A percentile compares a stretch with the other conserved stretches of the same genome.
These are phyloP conservation scores for Yamadazyma trypodendri DNA, from an alignment of 1,139 yeast species.

Conservation along the genomic window DNA sequence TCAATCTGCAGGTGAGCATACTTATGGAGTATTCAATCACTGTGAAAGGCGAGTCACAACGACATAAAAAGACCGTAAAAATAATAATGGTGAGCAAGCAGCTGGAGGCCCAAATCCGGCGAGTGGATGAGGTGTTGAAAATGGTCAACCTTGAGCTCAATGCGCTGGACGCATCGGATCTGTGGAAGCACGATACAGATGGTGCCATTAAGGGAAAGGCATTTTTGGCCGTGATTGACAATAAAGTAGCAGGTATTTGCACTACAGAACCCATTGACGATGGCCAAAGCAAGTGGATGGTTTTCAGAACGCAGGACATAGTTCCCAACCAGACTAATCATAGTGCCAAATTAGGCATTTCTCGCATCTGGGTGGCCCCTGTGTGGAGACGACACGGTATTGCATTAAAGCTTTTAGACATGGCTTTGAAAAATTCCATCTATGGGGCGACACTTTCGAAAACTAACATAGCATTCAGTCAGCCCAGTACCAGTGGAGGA, in stretches of 20 bases:
- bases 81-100: slow-evolving; percentile 19
- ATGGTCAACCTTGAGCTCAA: slow-evolving; percentile 60
- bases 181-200: slow-evolving; percentile 37
- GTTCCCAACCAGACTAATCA: slow-evolving; percentile 36
- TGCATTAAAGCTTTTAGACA: slow-evolving; percentile 42
- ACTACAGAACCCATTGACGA: slow-evolving; percentile 38
- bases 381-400: slow-evolving; percentile 53
- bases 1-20: neutral
- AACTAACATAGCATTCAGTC: slow-evolving; percentile 62
- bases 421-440: slow-evolving; percentile 40
- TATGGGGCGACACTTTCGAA: slow-evolving; percentile 50
- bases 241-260: slow-evolving; percentile 53
- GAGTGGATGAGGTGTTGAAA: slow-evolving; percentile 30
- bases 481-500: slow-evolving; percentile 65
- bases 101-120: slow-evolving; percentile 20
- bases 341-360: slow-evolving; percentile 49
- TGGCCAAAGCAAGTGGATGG: slow-evolving; percentile 48
- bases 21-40: neutral
- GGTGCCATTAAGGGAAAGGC: slow-evolving; percentile 39
- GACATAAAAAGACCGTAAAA: slow-evolving; percentile 7
- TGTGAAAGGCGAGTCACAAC: slow-evolving; percentile 1
- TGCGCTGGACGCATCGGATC: slow-evolving; percentile 53
- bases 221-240: slow-evolving; percentile 40
- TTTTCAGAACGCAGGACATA: slow-evolving; percentile 29
- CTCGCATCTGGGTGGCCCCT: slow-evolving; percentile 64